Percentiles rank a stretch among this genome's conserved stretches.
Evolutionary conservation across 345 rosid species (phyloP).

Genomic region (Salix purpurea): DNA sequence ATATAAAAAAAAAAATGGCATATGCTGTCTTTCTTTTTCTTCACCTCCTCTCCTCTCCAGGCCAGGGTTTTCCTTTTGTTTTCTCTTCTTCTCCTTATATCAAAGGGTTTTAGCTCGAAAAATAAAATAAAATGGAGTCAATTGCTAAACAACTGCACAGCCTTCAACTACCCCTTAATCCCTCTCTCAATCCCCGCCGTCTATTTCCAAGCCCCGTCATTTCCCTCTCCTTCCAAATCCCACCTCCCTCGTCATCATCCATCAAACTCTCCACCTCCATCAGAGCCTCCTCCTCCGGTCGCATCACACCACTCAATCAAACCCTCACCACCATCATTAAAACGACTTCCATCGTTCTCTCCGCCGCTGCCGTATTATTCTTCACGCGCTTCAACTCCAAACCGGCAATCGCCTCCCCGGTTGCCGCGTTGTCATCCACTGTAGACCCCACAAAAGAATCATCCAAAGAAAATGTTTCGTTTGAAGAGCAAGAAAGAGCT

Average conservation of each 20-base stretch:
- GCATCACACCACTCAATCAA: constrained; percentile 17
- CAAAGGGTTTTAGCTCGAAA: constrained; percentile 33
- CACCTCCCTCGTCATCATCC: constrained; percentile 21
- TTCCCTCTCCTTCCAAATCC: constrained; percentile 38
- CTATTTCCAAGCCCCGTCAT: constrained; percentile 30
- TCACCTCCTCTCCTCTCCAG: neutral
- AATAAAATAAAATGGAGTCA: constrained; percentile 43
- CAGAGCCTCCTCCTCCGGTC: constrained; percentile 44
- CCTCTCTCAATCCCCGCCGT: constrained; percentile 43
- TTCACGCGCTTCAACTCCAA: constrained; percentile 43
- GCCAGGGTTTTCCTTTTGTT: constrained; percentile 19
- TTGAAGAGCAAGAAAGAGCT: constrained; percentile 47
- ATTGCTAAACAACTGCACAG: constrained; percentile 33
- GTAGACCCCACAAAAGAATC: constrained; percentile 30
- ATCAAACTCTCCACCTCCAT: constrained; percentile 29
- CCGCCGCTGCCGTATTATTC: constrained; percentile 60
- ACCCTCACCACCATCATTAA: constrained; percentile 38
- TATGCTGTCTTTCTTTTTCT: too few species aligned
- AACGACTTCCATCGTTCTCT: constrained; percentile 49
- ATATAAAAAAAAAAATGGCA: too few species aligned
- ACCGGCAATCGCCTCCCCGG: constrained; percentile 54
- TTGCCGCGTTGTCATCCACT: constrained; percentile 24
- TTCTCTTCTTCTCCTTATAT: neutral
- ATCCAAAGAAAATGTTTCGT: constrained; percentile 17
- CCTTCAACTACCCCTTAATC: constrained; percentile 38